phyloP scores from a whole-genome alignment of 2,329 filamentous ascomycete genomes.

The Cytospora piceae region DNA sequence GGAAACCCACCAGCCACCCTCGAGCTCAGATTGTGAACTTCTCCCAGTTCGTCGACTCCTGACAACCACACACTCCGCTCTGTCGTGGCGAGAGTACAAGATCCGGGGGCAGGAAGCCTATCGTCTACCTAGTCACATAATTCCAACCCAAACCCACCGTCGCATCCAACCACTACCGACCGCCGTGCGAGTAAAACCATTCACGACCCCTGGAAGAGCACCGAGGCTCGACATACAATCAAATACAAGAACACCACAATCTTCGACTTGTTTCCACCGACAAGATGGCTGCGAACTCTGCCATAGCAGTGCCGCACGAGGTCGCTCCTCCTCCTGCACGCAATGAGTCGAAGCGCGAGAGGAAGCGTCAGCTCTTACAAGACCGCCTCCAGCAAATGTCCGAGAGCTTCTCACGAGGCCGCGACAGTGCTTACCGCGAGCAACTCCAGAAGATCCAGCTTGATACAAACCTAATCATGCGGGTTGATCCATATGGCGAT shows the following conservation, averaged over 20 bases:
- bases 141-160: neutral
- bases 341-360: conserved; percentile 78
- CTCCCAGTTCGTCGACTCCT: neutral
- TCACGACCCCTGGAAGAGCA: neutral
- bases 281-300: conserved; percentile 30
- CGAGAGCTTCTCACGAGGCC: conserved; percentile 77
- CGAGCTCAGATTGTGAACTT: conserved; percentile 3
- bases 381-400: conserved; percentile 79
- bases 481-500: conserved; percentile 76
- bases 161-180: neutral
- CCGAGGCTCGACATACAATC: neutral
- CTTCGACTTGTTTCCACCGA: neutral
- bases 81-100: neutral
- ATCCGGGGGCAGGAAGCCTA: neutral
- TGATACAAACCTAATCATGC: conserved; percentile 83
- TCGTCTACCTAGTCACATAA: neutral
- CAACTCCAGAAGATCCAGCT: conserved; percentile 91
- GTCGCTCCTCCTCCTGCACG: conserved; percentile 21
- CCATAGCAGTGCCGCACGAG: conserved; percentile 19
- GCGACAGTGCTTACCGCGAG: conserved; percentile 83
- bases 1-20: conserved; percentile 9
- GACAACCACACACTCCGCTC: neutral
- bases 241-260: neutral
- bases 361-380: conserved; percentile 79
- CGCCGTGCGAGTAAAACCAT: neutral